Conservation (phyloP, 2,329 filamentous ascomycete species). For the Madurella fahalii region DNA sequence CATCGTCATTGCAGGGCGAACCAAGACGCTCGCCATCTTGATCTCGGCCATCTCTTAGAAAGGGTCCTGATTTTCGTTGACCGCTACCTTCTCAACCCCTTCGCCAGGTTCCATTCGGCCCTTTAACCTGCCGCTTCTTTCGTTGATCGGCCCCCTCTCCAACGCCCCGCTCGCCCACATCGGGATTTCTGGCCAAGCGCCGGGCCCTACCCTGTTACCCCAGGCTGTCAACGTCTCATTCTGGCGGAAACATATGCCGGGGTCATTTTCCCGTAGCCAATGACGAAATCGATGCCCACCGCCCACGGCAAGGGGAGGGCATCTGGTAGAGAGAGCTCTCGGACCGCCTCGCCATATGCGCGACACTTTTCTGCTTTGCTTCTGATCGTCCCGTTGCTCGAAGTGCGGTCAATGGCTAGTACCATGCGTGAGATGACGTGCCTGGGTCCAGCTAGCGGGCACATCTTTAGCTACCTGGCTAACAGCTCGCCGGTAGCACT, state of each 20-base stretch:
- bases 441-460: not conserved
- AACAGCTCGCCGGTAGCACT: no score
- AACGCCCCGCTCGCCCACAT: slow-evolving; percentile 11
- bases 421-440: not conserved
- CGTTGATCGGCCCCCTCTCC: not conserved
- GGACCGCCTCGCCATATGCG: no score
- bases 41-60: no score
- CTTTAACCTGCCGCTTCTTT: slow-evolving; percentile 1
- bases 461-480: no score
- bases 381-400: no score
- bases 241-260: slow-evolving; percentile 7
- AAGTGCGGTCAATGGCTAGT: no score
- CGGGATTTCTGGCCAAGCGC: not conserved
- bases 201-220: not conserved
- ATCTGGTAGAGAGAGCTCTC: no score
- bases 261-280: slow-evolving; percentile 17
- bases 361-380: no score
- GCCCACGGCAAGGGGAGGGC: no score
- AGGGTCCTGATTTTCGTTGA: no score
- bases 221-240: not conserved
- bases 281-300: not conserved
- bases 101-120: slow-evolving; percentile 5
- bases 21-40: no score
- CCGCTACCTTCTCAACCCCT: not conserved
- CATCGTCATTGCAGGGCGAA: no score